Base-by-base conservation (phyloP, 2,329 filamentous ascomycete species). In the Paradendryphiella salina region DNA sequence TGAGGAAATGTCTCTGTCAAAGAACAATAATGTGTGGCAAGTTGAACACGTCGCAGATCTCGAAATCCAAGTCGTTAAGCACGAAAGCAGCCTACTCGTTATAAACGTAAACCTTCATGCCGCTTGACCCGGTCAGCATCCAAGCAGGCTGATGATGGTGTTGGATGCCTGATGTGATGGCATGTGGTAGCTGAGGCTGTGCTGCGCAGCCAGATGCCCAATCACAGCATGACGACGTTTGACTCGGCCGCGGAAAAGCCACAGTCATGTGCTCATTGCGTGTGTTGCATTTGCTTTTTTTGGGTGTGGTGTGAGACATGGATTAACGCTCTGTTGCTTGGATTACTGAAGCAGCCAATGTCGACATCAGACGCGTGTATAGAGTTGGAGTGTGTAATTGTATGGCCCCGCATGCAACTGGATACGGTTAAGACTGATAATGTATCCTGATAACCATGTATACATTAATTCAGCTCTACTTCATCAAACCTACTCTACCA, bases 131-230 rank as follows among this genome's bases (percentile, higher is more conserved):
- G 28, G 46, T 26, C 7, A 46, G 23, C 34, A 14, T 13, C 26
- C 28, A 17, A 15, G 8, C 45, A 8, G 3, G n/a, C 23, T 5
- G 1, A 32, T 36, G 41, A 18, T 26, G 28, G 20, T 33, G 40
- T 34, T 43, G 40, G 40, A 34, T 34, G 44, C 36, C 44, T 46
- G 44, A 46, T 23, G n/a, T 3, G 14, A 32, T 15, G 44, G 13
- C 14, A 2, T 40, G 35, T 11, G 21, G 28, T 26, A 45, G 45
- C 37, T 49, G 50, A 29, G 58, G 52, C 58, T 56, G 50, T 59
- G 56, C 40, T 31, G 15, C 6, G n/a, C 31, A 33, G 10, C 37
- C 39, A 39, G 40, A 46, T 49, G 32, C 7, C 53, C 41, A 52
- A 51, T 39, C 28, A 51, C 32, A 10, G 4, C 8, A 13, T 20